A percentile compares a stretch with the other conserved stretches of the same genome.
These are phyloP conservation scores for Xylaria sp. DNA, from an alignment of 2,329 filamentous ascomycete genomes.

Conservation along the genomic window DNA sequence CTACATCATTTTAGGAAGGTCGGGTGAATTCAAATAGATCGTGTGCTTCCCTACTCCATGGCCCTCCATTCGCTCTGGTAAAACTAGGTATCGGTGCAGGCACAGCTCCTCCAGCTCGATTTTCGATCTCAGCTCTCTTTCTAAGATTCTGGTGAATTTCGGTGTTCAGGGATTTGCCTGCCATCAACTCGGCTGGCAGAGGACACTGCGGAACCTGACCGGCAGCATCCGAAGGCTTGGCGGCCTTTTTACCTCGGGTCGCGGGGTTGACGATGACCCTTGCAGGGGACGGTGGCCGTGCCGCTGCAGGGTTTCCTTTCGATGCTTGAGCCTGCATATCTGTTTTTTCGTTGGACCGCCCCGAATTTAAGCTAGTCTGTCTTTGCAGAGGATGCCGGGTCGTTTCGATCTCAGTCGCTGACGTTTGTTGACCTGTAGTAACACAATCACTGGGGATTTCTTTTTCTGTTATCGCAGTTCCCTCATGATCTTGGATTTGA, in stretches of 20 bases:
- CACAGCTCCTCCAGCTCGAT: conserved; percentile 11
- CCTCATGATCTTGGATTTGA: background rate
- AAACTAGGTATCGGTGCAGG: conserved; percentile 45
- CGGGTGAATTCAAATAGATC: conserved; percentile 66
- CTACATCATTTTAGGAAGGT: conserved; percentile 42
- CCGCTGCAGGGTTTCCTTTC: conserved; percentile 1
- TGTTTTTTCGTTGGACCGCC: background rate
- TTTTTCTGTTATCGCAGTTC: background rate
- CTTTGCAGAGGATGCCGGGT: background rate
- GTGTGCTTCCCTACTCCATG: conserved; percentile 70
- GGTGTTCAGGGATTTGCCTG: background rate
- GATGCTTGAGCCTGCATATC: conserved; percentile 5
- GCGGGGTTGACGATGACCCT: conserved; percentile 49
- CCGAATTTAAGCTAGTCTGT: conserved; percentile 6
- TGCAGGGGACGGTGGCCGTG: conserved; percentile 10
- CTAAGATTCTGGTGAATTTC: conserved; percentile 7
- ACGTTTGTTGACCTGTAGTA: background rate
- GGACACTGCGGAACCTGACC: conserved; percentile 49
- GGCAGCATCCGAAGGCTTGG: conserved; percentile 53
- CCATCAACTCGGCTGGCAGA: conserved; percentile 25
- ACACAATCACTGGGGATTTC: background rate
- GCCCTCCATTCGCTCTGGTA: conserved; percentile 57
- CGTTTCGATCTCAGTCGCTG: background rate
- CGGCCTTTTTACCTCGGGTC: conserved; percentile 56
- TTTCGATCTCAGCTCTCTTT: conserved; percentile 7